Conservation (phyloP, 2,329 filamentous ascomycete species). For the Chalara sp. region DNA sequence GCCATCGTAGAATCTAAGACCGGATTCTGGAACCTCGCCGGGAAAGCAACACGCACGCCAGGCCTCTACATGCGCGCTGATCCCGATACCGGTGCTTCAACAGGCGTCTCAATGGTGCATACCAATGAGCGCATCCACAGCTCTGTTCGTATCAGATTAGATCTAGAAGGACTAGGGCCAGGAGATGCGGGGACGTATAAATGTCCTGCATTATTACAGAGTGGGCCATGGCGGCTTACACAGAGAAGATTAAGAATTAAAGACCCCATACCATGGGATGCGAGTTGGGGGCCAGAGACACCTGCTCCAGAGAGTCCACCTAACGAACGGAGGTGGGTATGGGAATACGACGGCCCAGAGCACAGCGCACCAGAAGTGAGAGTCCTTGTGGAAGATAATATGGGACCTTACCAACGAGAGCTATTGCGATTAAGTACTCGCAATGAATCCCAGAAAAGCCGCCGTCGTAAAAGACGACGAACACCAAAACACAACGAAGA, state of each 20-base stretch:
- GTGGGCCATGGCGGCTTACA: slow-evolving; percentile 18
- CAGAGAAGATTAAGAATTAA: slow-evolving; percentile 16
- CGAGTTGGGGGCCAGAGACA: slow-evolving; percentile 16
- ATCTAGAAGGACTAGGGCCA: slow-evolving; percentile 29
- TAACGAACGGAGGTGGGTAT: slow-evolving; percentile 41
- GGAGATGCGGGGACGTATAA: slow-evolving; percentile 37
- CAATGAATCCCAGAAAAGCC: too few species aligned
- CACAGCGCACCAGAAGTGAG: slow-evolving; percentile 32
- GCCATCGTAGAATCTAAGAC: slow-evolving; percentile 26
- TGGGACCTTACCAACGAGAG: slow-evolving; percentile 44
- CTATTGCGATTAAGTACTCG: neutral
- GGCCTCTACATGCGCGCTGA: slow-evolving; percentile 32
- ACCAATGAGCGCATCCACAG: slow-evolving; percentile 33
- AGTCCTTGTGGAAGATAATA: slow-evolving; percentile 44
- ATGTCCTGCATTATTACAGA: slow-evolving; percentile 31
- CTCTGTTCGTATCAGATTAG: slow-evolving; percentile 25
- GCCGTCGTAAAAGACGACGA: too few species aligned
- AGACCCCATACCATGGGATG: slow-evolving; percentile 30
- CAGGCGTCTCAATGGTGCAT: slow-evolving; percentile 28
- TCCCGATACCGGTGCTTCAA: slow-evolving; percentile 31
- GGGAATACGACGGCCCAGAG: slow-evolving; percentile 44
- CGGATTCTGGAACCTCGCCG: slow-evolving; percentile 37
- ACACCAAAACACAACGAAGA: too few species aligned
- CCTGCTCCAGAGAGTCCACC: slow-evolving; percentile 24
- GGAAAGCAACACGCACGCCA: slow-evolving; percentile 28